Evolutionary conservation across 1,284 basidiomycete genomes (phyloP).

Genomic region (Chalciporus sp.): DNA sequence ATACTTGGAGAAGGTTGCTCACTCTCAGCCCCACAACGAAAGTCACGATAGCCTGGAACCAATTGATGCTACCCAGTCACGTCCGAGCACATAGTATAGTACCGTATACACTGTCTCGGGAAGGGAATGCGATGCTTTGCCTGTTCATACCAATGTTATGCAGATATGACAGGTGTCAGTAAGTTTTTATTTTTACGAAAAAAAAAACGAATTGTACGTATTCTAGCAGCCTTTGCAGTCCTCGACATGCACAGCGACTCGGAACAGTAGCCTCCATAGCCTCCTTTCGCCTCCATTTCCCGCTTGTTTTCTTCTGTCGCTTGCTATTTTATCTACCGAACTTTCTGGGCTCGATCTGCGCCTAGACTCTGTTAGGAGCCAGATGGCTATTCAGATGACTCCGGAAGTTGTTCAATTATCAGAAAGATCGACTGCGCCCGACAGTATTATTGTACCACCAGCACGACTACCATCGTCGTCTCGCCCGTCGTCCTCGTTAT

Average conservation of each 20-base stretch:
- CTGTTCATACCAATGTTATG: not conserved
- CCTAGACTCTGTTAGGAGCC: slow-evolving; percentile 11
- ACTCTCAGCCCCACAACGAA: slow-evolving; percentile 6
- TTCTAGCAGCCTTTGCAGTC: not conserved
- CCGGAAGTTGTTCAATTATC: slow-evolving; percentile 16
- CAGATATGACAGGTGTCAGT: not conserved
- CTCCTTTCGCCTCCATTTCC: not conserved
- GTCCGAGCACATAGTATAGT: not conserved
- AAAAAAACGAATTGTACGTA: not conserved
- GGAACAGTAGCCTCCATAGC: not conserved
- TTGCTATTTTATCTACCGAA: not conserved
- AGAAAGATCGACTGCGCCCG: slow-evolving; percentile 16
- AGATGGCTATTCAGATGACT: slow-evolving; percentile 5
- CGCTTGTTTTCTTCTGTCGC: not conserved
- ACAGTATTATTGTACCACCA: slow-evolving; percentile 16
- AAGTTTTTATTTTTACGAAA: not conserved
- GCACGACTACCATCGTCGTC: slow-evolving; percentile 21
- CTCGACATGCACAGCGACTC: slow-evolving; percentile 1
- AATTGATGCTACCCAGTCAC: not conserved
- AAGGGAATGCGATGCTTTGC: not conserved
- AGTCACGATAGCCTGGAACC: not conserved
- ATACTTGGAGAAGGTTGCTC: slow-evolving; percentile 34
- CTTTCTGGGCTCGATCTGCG: not conserved
- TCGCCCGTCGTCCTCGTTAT: slow-evolving; percentile 20
- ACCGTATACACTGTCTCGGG: not conserved